Evolutionary conservation across 2,329 filamentous ascomycete species (phyloP).

Genomic region (Fusarium sp.): DNA sequence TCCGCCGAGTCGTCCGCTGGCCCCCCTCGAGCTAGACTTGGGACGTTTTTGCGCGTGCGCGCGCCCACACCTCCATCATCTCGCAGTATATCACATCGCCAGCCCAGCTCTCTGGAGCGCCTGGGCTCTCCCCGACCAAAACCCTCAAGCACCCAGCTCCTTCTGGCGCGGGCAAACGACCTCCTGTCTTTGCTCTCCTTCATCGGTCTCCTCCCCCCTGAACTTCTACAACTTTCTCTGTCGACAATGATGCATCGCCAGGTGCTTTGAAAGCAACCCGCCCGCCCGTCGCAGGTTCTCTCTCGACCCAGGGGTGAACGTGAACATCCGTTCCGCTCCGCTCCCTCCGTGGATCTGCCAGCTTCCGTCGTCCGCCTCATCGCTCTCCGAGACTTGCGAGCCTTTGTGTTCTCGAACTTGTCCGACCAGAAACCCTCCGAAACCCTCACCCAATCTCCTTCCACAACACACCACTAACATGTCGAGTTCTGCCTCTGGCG

Average conservation of each 20-base stretch:
- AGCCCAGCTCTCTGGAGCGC: constrained; percentile 43
- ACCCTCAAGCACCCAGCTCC: constrained; percentile 38
- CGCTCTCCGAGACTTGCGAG: constrained; percentile 24
- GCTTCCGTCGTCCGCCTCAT: constrained; percentile 26
- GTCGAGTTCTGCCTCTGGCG: constrained; percentile 52
- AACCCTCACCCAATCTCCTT: constrained; percentile 33
- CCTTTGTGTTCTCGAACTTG: constrained; percentile 20
- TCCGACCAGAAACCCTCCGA: constrained; percentile 22
- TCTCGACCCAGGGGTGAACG: constrained; percentile 42
- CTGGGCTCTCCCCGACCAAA: constrained; percentile 39
- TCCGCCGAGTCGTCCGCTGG: constrained; percentile 41
- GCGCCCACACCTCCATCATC: constrained; percentile 46
- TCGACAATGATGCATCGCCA: constrained; percentile 43
- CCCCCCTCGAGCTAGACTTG: constrained; percentile 41
- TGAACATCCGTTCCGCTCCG: constrained; percentile 41
- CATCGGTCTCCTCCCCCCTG: constrained; percentile 1
- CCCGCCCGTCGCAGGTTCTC: constrained; percentile 44
- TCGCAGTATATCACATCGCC: constrained; percentile 45
- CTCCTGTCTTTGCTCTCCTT: constrained; percentile 21
- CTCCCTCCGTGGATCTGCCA: constrained; percentile 33
- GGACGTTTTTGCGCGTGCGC: constrained; percentile 42
- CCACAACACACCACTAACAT: constrained; percentile 42
- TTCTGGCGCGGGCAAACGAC: constrained; percentile 35
- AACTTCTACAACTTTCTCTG: constrained; percentile 22
- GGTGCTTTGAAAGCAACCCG: constrained; percentile 40